Evolutionary conservation across 306 rosid species (phyloP), one percentile per base, ranked within the genome.

Genomic region (Inga oerstediana): DNA sequence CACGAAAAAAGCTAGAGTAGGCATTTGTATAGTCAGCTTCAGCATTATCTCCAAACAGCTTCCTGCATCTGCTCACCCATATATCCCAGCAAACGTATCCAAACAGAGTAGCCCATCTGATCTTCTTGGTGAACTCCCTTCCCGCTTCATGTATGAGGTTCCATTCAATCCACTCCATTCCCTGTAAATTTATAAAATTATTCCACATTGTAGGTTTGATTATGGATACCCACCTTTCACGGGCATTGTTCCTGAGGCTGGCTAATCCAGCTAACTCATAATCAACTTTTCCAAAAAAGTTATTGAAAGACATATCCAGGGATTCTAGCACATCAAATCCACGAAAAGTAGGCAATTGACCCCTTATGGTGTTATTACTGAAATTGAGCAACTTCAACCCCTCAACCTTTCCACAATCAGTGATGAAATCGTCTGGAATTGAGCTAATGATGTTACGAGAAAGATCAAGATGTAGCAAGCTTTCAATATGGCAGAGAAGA

Each of bases 291-390:
- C 93, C 97, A 30, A 0, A 3, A 39, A 93, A 69, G 0, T 0
- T 0, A 87, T 96, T 93, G 80, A 41, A 82, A 86, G 98, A 86
- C 73, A 96, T 81, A 83, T 96, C 98, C 74, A 93, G 84, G 46
- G 65, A 4, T 80, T 93, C 89, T 91, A 96, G 83, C 35, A 43
- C 85, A 22, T 13, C 17, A 85, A 91, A 96, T 66, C 99, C 94
- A 68, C 0, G 79, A 85, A 92, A 90, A 46, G 52, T 15, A 24
- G 98, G 98, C 77, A 96, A 86, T 80, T 5, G 0, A 77, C 91
- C 89, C 1, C 0, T n/a, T 76, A 96, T 72, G 32, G 4, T 8
- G 84, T 91, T 96, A 20, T 0, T 0, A 86, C 91, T 91, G 51
- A 96, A 89, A 86, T 90, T 89, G 82, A 96, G 84, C 68, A 22